Evolutionary conservation across 768 basidiomycete genomes (phyloP).

Genomic region (Termitomyces sp.): DNA sequence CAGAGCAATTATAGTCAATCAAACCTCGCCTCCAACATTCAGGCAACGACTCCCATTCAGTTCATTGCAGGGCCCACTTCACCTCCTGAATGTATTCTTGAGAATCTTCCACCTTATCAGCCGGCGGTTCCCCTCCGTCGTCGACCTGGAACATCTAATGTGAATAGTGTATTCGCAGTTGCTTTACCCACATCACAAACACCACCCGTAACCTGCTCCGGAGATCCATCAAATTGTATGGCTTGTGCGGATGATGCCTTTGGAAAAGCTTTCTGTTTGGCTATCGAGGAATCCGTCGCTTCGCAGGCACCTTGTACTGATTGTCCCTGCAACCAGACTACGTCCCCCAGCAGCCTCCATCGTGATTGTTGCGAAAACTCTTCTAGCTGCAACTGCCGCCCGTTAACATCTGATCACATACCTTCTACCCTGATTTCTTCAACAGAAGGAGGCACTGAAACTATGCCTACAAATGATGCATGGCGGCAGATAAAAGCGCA

Average conservation of each 20-base stretch:
- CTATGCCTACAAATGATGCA: slow-evolving; percentile 77
- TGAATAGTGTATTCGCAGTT: slow-evolving; percentile 56
- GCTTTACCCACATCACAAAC: slow-evolving; percentile 27
- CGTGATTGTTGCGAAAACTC: slow-evolving; percentile 23
- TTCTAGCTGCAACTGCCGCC: slow-evolving; percentile 24
- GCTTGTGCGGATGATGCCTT: slow-evolving; percentile 87
- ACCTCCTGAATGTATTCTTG: slow-evolving; percentile 59
- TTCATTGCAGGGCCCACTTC: slow-evolving; percentile 23
- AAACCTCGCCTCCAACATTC: slow-evolving; percentile 20
- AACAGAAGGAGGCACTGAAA: slow-evolving; percentile 36
- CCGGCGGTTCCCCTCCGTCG: slow-evolving; percentile 81
- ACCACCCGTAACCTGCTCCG: slow-evolving; percentile 59
- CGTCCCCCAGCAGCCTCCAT: neutral
- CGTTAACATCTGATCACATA: slow-evolving; percentile 9
- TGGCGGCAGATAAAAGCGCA: slow-evolving; percentile 86
- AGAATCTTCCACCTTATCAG: slow-evolving; percentile 77
- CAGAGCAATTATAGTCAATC: slow-evolving; percentile 27
- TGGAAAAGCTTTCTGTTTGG: slow-evolving; percentile 84
- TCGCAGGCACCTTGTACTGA: slow-evolving; percentile 49
- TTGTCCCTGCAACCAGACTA: slow-evolving; percentile 42
- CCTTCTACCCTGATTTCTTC: neutral
- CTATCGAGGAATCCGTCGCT: slow-evolving; percentile 63
- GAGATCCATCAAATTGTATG: slow-evolving; percentile 82
- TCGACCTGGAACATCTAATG: slow-evolving; percentile 34
- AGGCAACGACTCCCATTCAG: slow-evolving; percentile 25